Conservation (phyloP, 257 asterid genomes). For the Solanum clarkiae region DNA sequence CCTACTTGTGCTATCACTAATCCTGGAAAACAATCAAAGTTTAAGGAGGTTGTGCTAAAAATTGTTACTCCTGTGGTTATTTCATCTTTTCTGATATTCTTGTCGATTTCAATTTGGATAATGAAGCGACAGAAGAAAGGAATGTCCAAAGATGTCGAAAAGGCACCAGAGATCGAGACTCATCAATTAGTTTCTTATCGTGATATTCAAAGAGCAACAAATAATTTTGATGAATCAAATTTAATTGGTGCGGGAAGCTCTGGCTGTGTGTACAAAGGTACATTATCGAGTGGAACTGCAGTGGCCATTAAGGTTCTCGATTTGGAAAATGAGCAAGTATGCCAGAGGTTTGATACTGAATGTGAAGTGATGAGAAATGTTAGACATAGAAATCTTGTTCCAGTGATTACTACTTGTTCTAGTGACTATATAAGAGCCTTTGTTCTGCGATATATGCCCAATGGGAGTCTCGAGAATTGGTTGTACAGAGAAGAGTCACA, state of each 20-base stretch:
- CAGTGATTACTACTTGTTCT: conserved; percentile 18
- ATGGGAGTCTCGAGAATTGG: too few species aligned
- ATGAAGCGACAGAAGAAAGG: not conserved
- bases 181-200: conserved; percentile 1
- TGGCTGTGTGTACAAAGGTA: conserved; percentile 14
- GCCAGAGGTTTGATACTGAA: conserved; percentile 16
- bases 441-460: too few species aligned
- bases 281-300: not conserved
- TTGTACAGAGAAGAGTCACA: too few species aligned
- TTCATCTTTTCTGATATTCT: not conserved
- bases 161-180: not conserved
- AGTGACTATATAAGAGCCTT: not conserved
- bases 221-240: conserved; percentile 10
- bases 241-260: conserved; percentile 22
- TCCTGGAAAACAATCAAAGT: not conserved
- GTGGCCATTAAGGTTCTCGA: conserved; percentile 22
- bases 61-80: conserved; percentile 2
- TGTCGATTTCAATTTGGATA: not conserved
- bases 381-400: conserved; percentile 22
- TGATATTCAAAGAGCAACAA: conserved; percentile 14
- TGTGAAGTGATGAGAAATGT: conserved; percentile 15
- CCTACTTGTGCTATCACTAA: not conserved
- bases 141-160: not conserved
- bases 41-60: not conserved
- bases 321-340: not conserved